These are phyloP conservation scores for Aaosphaeria arxii DNA, from an alignment of 2,329 filamentous ascomycete species.

Conservation along the genomic window DNA sequence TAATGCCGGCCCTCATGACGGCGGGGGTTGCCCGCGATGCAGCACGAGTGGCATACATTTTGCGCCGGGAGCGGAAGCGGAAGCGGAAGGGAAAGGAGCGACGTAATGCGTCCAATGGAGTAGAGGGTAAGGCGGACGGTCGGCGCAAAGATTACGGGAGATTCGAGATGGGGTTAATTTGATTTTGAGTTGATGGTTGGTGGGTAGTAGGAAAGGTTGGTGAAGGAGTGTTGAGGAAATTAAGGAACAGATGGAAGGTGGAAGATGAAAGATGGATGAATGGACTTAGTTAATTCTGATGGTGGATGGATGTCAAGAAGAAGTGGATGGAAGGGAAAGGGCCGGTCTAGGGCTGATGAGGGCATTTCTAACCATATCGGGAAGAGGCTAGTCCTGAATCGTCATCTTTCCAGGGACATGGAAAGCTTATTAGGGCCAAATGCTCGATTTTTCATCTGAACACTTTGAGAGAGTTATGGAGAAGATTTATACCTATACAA, in stretches of 20 bases:
- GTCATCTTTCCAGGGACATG: too few species aligned
- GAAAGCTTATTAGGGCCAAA: too few species aligned
- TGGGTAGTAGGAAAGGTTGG: too few species aligned
- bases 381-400: too few species aligned
- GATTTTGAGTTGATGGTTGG: too few species aligned
- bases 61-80: constrained; percentile 25
- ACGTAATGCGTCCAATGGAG: neutral
- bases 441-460: too few species aligned
- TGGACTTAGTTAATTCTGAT: neutral
- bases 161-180: too few species aligned
- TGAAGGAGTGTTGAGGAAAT: neutral
- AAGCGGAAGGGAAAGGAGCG: constrained; percentile 14
- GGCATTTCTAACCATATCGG: too few species aligned
- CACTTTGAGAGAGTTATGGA: too few species aligned
- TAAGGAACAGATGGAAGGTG: neutral
- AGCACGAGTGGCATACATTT: constrained; percentile 46
- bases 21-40: constrained; percentile 46
- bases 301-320: too few species aligned
- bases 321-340: neutral
- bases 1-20: constrained; percentile 44
- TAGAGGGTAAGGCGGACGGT: neutral
- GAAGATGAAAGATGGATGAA: neutral
- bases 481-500: too few species aligned
- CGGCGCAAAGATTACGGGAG: neutral
- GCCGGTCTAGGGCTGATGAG: neutral